Conservation (phyloP, 805 yeast genomes). For the Candida tibetensis region DNA sequence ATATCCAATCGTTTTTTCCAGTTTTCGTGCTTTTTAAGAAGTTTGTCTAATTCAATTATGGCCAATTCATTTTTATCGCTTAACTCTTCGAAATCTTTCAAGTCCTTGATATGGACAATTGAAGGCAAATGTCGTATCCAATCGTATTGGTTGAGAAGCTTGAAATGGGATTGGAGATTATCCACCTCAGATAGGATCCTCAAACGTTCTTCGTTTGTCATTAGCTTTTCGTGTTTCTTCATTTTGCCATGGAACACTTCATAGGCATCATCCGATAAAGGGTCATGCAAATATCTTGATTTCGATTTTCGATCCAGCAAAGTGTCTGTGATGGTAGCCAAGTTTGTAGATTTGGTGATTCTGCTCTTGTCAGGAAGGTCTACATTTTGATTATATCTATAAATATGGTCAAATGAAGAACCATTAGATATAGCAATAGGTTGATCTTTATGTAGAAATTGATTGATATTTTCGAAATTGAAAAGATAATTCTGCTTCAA, state of each 20-base stretch:
- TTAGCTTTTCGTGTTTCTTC: slow-evolving; percentile 62
- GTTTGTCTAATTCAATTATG: slow-evolving; percentile 41
- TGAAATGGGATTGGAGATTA: slow-evolving; percentile 43
- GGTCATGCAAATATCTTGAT: slow-evolving; percentile 21
- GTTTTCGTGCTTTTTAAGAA: slow-evolving; percentile 34
- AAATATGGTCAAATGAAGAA: slow-evolving; percentile 8
- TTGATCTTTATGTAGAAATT: slow-evolving; percentile 20
- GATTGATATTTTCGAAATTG: slow-evolving; percentile 33
- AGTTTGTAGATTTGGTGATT: slow-evolving; percentile 9
- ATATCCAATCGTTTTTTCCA: slow-evolving; percentile 35
- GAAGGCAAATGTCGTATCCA: slow-evolving; percentile 48
- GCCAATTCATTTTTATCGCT: slow-evolving; percentile 51
- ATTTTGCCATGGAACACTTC: slow-evolving; percentile 52
- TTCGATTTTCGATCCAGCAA: slow-evolving; percentile 21
- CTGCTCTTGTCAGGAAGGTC: slow-evolving; percentile 7
- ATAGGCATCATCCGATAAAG: slow-evolving; percentile 46
- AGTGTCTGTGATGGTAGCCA: slow-evolving; percentile 4
- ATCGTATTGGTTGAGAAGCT: slow-evolving; percentile 38
- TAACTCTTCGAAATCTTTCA: slow-evolving; percentile 49
- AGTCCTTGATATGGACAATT: slow-evolving; percentile 51
- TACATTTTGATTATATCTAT: slow-evolving; percentile 14
- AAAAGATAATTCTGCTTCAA: slow-evolving; percentile 21
- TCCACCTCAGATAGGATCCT: slow-evolving; percentile 58
- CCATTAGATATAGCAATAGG: slow-evolving; percentile 15
- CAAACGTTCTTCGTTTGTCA: slow-evolving; percentile 53